Evolutionary conservation across 2,329 filamentous ascomycete species (phyloP).

Genomic region (Cladosporium sp.): DNA sequence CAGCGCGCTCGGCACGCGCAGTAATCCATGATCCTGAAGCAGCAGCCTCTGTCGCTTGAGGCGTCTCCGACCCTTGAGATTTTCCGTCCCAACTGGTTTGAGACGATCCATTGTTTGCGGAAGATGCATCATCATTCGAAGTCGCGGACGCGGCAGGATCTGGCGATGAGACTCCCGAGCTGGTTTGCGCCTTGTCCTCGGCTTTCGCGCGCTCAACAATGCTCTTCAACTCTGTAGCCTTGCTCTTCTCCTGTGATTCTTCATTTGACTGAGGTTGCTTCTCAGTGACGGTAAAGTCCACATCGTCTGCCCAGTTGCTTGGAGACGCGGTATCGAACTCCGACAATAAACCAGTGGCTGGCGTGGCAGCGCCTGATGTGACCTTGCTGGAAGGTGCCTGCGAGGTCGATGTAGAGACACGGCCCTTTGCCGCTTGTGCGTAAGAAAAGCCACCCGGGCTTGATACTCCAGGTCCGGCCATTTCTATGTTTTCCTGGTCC

Average conservation of each 20-base stretch:
- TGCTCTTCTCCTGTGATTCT: conserved; percentile 19
- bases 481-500: neutral
- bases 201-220: conserved; percentile 29
- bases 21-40: conserved; percentile 53
- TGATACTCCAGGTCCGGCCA: conserved; percentile 14
- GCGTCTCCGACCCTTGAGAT: conserved; percentile 58
- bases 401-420: conserved; percentile 47
- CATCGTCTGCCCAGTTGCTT: conserved; percentile 46
- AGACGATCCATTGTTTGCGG: conserved; percentile 56
- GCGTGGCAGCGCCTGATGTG: conserved; percentile 39
- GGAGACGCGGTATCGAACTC: conserved; percentile 29
- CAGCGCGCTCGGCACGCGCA: conserved; percentile 32
- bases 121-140: conserved; percentile 59
- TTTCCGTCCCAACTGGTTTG: conserved; percentile 66
- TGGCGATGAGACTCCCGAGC: conserved; percentile 45
- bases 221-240: conserved; percentile 27
- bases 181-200: conserved; percentile 24
- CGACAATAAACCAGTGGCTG: conserved; percentile 37
- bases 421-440: conserved; percentile 88
- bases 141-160: conserved; percentile 52
- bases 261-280: conserved; percentile 33
- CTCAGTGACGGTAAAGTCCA: conserved; percentile 37
- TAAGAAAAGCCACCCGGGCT: conserved; percentile 67
- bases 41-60: neutral
- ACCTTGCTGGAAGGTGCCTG: conserved; percentile 44